Percentiles rank a stretch among this genome's conserved stretches.
Conservation (phyloP, 2,329 filamentous ascomycete genomes). For the Diaporthe citriasiana region DNA sequence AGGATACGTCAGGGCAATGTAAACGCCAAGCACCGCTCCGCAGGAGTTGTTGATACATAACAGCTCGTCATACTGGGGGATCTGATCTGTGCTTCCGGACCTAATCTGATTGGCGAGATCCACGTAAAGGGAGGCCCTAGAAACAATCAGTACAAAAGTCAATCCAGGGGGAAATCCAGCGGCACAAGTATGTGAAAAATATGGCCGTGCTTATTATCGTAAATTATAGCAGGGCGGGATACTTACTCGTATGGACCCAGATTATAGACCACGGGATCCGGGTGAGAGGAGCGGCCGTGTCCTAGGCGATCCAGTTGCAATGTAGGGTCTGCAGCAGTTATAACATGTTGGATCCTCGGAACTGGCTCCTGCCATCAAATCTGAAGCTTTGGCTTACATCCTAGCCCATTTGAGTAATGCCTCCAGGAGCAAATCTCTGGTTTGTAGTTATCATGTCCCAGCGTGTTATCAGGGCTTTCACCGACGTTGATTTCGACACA, state of each 20-base stretch:
- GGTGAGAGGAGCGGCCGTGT: neutral
- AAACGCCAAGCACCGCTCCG: neutral
- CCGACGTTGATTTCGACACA: neutral
- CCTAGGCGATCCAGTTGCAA: neutral
- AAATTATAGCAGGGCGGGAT: neutral
- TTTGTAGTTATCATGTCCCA: neutral
- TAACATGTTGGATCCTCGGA: too few species aligned
- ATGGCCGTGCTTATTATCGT: too few species aligned
- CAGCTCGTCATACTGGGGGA: neutral
- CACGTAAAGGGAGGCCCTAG: neutral
- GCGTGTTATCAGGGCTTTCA: neutral
- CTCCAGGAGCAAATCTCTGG: slow-evolving; percentile 1
- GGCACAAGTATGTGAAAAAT: too few species aligned
- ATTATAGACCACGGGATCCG: neutral
- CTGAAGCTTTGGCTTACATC: too few species aligned
- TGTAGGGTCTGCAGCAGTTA: neutral
- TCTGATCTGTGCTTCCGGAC: neutral
- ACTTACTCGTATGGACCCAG: slow-evolving; percentile 8
- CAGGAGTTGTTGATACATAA: slow-evolving; percentile 1
- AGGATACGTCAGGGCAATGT: neutral
- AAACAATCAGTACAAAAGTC: neutral
- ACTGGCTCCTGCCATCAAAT: too few species aligned
- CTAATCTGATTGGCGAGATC: slow-evolving; percentile 1
- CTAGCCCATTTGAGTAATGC: neutral
- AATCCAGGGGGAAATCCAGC: too few species aligned